Evolutionary conservation across 495 filamentous ascomycete species (phyloP).

Genomic region (Astrothelium subdiscretum): DNA sequence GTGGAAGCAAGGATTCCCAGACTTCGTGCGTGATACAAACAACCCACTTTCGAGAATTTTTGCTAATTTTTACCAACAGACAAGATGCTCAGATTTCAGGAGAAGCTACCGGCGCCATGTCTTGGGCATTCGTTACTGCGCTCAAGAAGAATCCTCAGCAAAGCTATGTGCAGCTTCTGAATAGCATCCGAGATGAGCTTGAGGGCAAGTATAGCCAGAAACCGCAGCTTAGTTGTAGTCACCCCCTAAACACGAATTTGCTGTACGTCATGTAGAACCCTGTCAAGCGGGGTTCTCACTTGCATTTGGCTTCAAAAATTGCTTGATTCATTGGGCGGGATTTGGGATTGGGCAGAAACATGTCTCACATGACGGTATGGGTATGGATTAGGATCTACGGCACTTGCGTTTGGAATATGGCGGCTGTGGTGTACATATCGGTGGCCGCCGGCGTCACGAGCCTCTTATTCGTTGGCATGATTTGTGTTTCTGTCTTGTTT

Average conservation of each 20-base stretch:
- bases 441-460: neutral
- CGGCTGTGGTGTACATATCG: neutral
- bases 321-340: neutral
- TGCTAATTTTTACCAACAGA: slow-evolving; percentile 29
- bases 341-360: neutral
- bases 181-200: slow-evolving; percentile 89
- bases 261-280: slow-evolving; percentile 27
- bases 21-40: slow-evolving; percentile 57
- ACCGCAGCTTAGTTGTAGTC: slow-evolving; percentile 91
- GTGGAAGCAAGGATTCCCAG: slow-evolving; percentile 90
- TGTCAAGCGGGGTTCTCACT: slow-evolving; percentile 2
- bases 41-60: neutral
- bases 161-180: slow-evolving; percentile 91
- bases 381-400: neutral
- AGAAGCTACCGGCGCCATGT: slow-evolving; percentile 95
- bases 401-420: neutral
- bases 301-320: neutral
- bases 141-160: slow-evolving; percentile 97
- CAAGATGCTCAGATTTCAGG: slow-evolving; percentile 55
- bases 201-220: slow-evolving; percentile 85
- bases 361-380: neutral
- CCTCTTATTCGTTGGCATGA: no score
- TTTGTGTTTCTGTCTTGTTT: neutral
- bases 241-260: slow-evolving; percentile 52
- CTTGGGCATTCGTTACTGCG: slow-evolving; percentile 87